phyloP scores from a whole-genome alignment of 2,329 filamentous ascomycete species.

The Pezicula radicicola region DNA sequence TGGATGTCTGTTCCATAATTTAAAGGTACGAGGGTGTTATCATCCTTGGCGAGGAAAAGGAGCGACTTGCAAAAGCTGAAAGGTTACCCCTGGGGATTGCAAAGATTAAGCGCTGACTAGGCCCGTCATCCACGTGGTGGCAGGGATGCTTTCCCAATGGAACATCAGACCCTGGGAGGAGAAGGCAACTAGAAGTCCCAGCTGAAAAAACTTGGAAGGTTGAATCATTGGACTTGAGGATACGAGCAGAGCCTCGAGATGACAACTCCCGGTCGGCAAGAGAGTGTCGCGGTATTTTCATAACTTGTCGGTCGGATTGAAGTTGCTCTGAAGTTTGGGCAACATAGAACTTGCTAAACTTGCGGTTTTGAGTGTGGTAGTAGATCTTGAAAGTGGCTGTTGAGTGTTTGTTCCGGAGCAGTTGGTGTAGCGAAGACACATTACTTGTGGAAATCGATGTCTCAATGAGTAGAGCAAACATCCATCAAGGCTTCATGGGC shows the following conservation, averaged over 20 bases:
- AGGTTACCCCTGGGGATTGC: background rate
- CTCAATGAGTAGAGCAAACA: too few species aligned
- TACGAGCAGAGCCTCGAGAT: background rate
- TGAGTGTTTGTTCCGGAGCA: too few species aligned
- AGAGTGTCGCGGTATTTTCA: too few species aligned
- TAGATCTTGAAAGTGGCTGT: too few species aligned
- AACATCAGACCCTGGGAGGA: background rate
- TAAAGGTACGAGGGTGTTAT: background rate
- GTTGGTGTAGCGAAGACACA: too few species aligned
- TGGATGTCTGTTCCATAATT: background rate
- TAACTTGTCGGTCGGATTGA: too few species aligned
- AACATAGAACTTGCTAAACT: too few species aligned
- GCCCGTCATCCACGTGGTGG: background rate
- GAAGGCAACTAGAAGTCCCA: background rate
- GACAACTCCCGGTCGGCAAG: too few species aligned
- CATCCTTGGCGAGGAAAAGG: background rate
- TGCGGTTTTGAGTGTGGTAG: too few species aligned
- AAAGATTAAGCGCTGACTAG: background rate
- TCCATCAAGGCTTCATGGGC: too few species aligned
- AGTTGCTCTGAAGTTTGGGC: too few species aligned
- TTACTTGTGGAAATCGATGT: too few species aligned
- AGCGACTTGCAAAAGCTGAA: background rate
- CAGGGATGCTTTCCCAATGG: background rate
- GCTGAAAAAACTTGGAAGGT: background rate
- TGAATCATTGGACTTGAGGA: background rate